Percentiles rank a stretch among this genome's conserved stretches.
Conservation (phyloP, 2,329 filamentous ascomycete species). For the Ophiosphaerella herpotricha region DNA sequence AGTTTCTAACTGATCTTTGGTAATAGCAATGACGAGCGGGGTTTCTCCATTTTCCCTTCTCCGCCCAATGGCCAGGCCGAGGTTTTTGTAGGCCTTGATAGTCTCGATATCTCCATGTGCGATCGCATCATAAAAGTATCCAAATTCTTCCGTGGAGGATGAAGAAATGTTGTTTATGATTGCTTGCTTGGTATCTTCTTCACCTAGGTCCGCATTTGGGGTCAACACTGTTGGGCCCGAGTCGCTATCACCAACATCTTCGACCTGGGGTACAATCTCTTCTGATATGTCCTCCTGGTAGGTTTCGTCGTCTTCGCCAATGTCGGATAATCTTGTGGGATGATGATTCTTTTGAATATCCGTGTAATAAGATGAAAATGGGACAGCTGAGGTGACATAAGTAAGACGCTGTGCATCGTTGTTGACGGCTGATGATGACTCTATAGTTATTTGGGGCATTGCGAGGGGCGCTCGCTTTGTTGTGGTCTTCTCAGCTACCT, state of each 20-base stretch:
- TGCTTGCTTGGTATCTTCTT: not conserved
- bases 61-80: not conserved
- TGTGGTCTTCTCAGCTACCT: too few relatives aligned
- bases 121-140: conserved; percentile 11
- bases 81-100: not conserved
- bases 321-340: conserved; percentile 3
- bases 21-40: conserved; percentile 19
- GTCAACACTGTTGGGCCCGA: not conserved
- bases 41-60: conserved; percentile 6
- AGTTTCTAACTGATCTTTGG: conserved; percentile 10
- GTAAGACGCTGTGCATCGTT: too few relatives aligned
- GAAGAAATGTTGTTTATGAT: not conserved
- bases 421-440: too few relatives aligned
- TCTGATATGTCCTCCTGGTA: not conserved
- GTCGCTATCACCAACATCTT: not conserved
- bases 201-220: not conserved
- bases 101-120: conserved; percentile 9
- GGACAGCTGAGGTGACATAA: too few relatives aligned
- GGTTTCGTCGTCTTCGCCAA: not conserved
- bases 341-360: not conserved
- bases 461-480: too few relatives aligned
- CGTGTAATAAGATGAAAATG: not conserved
- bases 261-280: not conserved
- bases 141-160: not conserved
- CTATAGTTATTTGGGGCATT: too few relatives aligned